A percentile compares a stretch with the other conserved stretches of the same genome.
Evolutionary conservation across 2,329 filamentous ascomycete species (phyloP).

Genomic region (Nemania sp.): DNA sequence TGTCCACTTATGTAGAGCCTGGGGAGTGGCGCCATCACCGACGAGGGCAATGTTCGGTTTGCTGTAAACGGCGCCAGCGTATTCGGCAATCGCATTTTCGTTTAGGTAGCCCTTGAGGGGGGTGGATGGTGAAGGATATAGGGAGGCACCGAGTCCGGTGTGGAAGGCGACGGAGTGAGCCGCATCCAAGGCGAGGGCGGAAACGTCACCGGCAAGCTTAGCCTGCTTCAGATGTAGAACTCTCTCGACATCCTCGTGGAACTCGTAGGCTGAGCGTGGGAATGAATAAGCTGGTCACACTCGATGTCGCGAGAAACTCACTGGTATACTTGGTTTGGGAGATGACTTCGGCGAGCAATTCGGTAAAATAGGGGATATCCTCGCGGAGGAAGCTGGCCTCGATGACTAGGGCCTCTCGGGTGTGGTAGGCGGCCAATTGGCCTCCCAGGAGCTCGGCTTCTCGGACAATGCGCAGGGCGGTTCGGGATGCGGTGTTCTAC

Average conservation of each 20-base stretch:
- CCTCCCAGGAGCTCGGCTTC: slow-evolving; percentile 96
- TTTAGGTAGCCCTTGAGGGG: slow-evolving; percentile 84
- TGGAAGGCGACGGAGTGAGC: slow-evolving; percentile 72
- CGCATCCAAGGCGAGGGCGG: slow-evolving; percentile 82
- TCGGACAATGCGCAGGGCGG: slow-evolving; percentile 90
- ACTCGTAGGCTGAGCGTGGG: slow-evolving; percentile 78
- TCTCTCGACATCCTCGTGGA: slow-evolving; percentile 86
- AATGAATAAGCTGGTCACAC: slow-evolving; percentile 35
- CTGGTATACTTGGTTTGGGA: slow-evolving; percentile 87
- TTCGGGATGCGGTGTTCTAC: slow-evolving; percentile 87
- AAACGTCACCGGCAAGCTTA: slow-evolving; percentile 71
- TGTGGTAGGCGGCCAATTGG: slow-evolving; percentile 87
- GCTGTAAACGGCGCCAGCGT: slow-evolving; percentile 81
- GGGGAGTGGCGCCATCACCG: slow-evolving; percentile 84
- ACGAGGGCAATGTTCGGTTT: slow-evolving; percentile 94
- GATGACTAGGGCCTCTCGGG: slow-evolving; percentile 91
- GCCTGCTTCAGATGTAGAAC: slow-evolving; percentile 83
- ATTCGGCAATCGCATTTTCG: slow-evolving; percentile 79
- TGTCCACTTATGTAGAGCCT: slow-evolving; percentile 87
- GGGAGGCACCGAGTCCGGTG: slow-evolving; percentile 84
- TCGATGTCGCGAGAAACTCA: slow-evolving; percentile 57
- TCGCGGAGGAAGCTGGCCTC: slow-evolving; percentile 95
- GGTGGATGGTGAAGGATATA: slow-evolving; percentile 77
- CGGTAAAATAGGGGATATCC: slow-evolving; percentile 96
- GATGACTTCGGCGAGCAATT: slow-evolving; percentile 92